A percentile compares a stretch with the other conserved stretches of the same genome.
These are phyloP conservation scores for Malus sieversii DNA, from an alignment of 306 rosid species.

Conservation along the genomic window DNA sequence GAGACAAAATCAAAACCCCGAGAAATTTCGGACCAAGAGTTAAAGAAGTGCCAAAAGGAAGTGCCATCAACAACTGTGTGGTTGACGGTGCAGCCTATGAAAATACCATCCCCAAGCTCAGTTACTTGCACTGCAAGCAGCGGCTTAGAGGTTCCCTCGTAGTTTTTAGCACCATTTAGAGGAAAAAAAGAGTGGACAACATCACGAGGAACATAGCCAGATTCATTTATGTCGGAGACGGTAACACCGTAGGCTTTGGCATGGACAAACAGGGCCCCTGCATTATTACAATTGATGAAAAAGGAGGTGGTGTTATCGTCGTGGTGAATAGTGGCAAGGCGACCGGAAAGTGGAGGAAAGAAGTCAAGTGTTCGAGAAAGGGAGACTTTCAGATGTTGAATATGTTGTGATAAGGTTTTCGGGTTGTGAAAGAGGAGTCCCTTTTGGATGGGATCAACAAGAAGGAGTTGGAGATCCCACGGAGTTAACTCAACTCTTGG, in stretches of 20 bases:
- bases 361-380: constrained; percentile 2
- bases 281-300: constrained; percentile 24
- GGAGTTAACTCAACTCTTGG: constrained; percentile 20
- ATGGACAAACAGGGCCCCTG: neutral
- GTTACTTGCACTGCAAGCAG: constrained; percentile 35
- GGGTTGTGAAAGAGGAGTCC: constrained; percentile 27
- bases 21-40: constrained; percentile 28
- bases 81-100: constrained; percentile 17
- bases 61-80: constrained; percentile 8
- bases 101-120: constrained; percentile 27
- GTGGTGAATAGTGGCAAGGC: neutral
- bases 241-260: neutral
- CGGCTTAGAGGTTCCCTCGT: neutral
- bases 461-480: constrained; percentile 34
- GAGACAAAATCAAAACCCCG: neutral
- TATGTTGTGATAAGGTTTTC: neutral
- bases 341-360: constrained; percentile 5
- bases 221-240: constrained; percentile 4
- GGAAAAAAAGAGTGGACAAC: constrained; percentile 14
- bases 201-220: constrained; percentile 20
- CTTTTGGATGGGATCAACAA: constrained; percentile 14
- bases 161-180: neutral
- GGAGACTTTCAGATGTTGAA: constrained; percentile 15
- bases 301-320: neutral
- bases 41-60: constrained; percentile 27